A percentile compares a stretch with the other conserved stretches of the same genome.
Conservation (phyloP, 2,329 filamentous ascomycete genomes). For the Pseudogymnoascus verrucosus region DNA sequence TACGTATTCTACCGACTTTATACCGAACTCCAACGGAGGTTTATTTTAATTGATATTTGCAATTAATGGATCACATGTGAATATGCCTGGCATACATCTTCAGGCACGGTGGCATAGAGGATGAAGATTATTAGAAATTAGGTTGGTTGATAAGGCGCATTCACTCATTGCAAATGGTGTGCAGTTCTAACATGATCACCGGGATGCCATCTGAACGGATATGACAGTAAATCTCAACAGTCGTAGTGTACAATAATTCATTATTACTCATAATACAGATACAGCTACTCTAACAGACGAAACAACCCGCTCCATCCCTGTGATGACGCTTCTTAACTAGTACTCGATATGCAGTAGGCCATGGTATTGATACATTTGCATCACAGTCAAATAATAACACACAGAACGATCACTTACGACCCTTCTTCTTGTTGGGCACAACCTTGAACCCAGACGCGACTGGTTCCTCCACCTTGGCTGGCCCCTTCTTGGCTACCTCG, state of each 20-base stretch:
- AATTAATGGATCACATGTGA: neutral
- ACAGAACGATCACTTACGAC: constrained; percentile 50
- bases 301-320: neutral
- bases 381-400: constrained; percentile 3
- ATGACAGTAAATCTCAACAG: neutral
- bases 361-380: constrained; percentile 5
- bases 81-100: neutral
- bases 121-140: neutral
- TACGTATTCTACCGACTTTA: neutral
- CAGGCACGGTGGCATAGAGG: neutral
- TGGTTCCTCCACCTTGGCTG: constrained; percentile 34
- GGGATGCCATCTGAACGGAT: neutral
- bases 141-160: neutral
- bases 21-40: neutral
- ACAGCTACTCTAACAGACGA: constrained; percentile 4
- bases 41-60: neutral
- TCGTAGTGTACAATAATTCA: constrained; percentile 4
- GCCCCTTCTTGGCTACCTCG: constrained; percentile 92
- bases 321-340: neutral
- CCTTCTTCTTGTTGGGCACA: constrained; percentile 87
- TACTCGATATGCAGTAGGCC: constrained; percentile 2
- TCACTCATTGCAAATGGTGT: neutral
- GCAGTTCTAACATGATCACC: neutral
- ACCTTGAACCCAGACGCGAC: constrained; percentile 72
- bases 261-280: constrained; percentile 7